A percentile compares a stretch with the other conserved stretches of the same genome.
Evolutionary conservation across 2,329 filamentous ascomycete species (phyloP).

Genomic region (Cercospora citrullina): DNA sequence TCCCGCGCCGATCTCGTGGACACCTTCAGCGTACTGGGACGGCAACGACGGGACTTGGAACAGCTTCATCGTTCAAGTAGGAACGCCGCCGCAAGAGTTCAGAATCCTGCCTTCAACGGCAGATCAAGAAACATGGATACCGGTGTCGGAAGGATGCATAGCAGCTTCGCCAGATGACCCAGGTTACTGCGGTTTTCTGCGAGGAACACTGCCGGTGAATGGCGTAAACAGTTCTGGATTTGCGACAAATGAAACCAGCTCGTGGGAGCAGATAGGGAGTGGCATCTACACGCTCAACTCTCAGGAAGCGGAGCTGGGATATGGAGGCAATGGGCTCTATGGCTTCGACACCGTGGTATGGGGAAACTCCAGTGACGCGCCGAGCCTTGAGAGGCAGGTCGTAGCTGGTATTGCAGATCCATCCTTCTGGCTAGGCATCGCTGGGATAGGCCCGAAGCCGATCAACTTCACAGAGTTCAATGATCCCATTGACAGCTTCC

Average conservation of each 20-base stretch:
- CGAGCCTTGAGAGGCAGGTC: constrained; percentile 8
- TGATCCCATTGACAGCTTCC: constrained; percentile 35
- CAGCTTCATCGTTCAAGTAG: constrained; percentile 30
- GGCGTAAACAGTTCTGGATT: constrained; percentile 31
- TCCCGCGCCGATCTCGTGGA: constrained; percentile 9
- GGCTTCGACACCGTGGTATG: constrained; percentile 11
- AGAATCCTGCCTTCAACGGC: constrained; percentile 15
- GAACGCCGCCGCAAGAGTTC: constrained; percentile 30
- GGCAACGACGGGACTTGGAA: constrained; percentile 33
- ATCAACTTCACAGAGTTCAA: constrained; percentile 33
- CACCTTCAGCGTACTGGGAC: constrained; percentile 22
- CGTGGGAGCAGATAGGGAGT: constrained; percentile 9
- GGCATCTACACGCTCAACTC: constrained; percentile 15
- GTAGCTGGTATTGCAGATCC: constrained; percentile 10
- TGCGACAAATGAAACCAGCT: constrained; percentile 34
- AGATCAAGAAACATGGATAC: constrained; percentile 13
- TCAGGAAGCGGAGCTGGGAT: constrained; percentile 8
- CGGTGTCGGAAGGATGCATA: constrained; percentile 15
- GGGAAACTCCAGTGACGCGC: not conserved
- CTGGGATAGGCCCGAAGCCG: constrained; percentile 10
- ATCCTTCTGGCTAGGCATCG: constrained; percentile 16
- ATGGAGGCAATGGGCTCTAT: constrained; percentile 14
- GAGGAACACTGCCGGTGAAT: constrained; percentile 10
- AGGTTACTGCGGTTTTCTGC: constrained; percentile 13
- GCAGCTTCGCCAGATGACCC: constrained; percentile 20